Evolutionary conservation across 2,329 filamentous ascomycete species (phyloP).

Genomic region (Aspergillus terreus): DNA sequence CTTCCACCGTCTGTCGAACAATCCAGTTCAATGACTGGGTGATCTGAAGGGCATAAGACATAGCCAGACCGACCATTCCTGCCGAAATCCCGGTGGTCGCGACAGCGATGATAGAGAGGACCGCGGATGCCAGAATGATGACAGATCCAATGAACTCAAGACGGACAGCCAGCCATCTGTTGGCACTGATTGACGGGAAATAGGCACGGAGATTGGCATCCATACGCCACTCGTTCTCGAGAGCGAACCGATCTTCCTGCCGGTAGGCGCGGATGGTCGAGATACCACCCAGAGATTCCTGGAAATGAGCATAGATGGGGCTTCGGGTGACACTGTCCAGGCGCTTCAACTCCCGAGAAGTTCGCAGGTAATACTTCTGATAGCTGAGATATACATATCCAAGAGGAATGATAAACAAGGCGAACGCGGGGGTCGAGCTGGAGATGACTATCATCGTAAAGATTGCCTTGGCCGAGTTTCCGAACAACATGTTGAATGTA

Average conservation of each 20-base stretch:
- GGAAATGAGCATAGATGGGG: conserved; percentile 97
- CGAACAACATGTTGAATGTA: conserved; percentile 95
- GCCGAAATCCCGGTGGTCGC: conserved; percentile 58
- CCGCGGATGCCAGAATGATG: conserved; percentile 84
- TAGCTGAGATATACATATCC: conserved; percentile 82
- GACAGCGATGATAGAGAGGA: conserved; percentile 78
- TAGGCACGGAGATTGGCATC: conserved; percentile 92
- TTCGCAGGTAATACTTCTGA: conserved; percentile 93
- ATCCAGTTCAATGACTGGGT: conserved; percentile 99
- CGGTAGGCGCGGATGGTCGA: conserved; percentile 93
- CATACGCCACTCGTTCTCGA: conserved; percentile 96
- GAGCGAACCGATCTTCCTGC: conserved; percentile 79
- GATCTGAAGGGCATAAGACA: conserved; percentile 97
- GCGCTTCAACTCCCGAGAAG: conserved; percentile 92
- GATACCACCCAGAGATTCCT: conserved; percentile 90
- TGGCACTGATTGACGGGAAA: conserved; percentile 91
- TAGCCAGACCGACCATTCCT: conserved; percentile 83
- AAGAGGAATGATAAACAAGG: conserved; percentile 76
- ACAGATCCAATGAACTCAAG: conserved; percentile 93
- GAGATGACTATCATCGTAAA: conserved; percentile 89
- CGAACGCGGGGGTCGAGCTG: conserved; percentile 73
- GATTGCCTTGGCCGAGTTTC: conserved; percentile 67
- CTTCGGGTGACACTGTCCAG: conserved; percentile 93
- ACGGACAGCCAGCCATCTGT: conserved; percentile 89
- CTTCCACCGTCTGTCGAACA: conserved; percentile 94